phyloP scores from a whole-genome alignment of 805 yeast species.

The Myxozyma mucilagina region DNA sequence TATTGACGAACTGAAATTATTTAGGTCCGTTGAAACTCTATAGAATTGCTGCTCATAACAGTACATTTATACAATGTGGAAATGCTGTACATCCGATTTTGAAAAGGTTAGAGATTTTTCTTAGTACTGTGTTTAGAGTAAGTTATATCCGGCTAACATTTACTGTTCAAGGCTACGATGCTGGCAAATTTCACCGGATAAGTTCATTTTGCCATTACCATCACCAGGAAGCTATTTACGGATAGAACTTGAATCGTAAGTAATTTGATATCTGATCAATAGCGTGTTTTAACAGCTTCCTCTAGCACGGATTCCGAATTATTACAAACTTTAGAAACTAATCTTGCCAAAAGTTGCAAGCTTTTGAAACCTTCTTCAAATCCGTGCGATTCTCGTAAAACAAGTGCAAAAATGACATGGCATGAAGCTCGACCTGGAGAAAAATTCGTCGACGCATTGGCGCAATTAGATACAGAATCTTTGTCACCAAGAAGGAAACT shows the following conservation, averaged over 20 bases:
- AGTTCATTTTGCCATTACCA: constrained; percentile 2
- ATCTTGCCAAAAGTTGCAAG: constrained; percentile 3
- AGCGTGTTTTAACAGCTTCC: neutral
- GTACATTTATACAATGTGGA: constrained; percentile 5
- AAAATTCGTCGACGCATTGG: neutral
- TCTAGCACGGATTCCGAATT: neutral
- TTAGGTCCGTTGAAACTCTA: neutral
- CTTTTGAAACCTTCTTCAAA: neutral
- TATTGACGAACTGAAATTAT: too few relatives aligned
- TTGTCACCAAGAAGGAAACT: neutral
- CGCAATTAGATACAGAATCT: neutral
- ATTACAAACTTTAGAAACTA: neutral
- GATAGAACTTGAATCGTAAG: constrained; percentile 7
- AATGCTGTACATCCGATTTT: constrained; percentile 3
- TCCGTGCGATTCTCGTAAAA: neutral
- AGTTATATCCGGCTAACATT: neutral
- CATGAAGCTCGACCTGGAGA: neutral
- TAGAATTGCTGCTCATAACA: constrained; percentile 6
- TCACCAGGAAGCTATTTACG: constrained; percentile 2
- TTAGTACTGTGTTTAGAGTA: too few relatives aligned
- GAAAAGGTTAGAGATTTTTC: constrained; percentile 2
- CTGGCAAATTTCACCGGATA: neutral
- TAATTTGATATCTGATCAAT: neutral
- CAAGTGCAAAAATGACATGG: neutral
- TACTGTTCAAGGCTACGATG: neutral